Percentiles rank a stretch among this genome's conserved stretches.
Conservation (phyloP, 2,329 filamentous ascomycete species). For the Volutella citrinella region DNA sequence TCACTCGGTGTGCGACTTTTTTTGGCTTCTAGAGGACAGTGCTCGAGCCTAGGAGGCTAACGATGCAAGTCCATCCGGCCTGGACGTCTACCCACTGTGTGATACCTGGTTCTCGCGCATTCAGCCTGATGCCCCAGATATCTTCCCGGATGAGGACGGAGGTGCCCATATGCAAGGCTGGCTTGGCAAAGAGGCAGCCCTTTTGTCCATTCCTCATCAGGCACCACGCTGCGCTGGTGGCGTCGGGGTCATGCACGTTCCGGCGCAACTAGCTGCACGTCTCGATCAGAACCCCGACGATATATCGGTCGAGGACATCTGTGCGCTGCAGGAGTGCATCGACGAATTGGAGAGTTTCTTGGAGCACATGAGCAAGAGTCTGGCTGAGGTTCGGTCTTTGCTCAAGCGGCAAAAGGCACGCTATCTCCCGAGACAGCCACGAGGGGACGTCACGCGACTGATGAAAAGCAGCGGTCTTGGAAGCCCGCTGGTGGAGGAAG, state of each 20-base stretch:
- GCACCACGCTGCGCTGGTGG: too few species aligned
- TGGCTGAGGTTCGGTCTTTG: slow-evolving; percentile 1
- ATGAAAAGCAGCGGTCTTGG: slow-evolving; percentile 20
- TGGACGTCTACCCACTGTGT: too few species aligned
- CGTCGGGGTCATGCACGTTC: too few species aligned
- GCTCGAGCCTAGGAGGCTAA: neutral
- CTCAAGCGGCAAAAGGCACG: slow-evolving; percentile 8
- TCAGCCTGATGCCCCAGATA: too few species aligned
- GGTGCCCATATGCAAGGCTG: too few species aligned
- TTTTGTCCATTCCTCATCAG: too few species aligned
- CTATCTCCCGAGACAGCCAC: neutral
- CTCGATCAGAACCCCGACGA: too few species aligned
- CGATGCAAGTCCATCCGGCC: too few species aligned
- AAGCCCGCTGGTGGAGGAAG: slow-evolving; percentile 19
- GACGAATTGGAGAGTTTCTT: slow-evolving; percentile 3
- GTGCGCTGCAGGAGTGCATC: slow-evolving; percentile 10
- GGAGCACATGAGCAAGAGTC: slow-evolving; percentile 2
- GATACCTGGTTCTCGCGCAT: too few species aligned
- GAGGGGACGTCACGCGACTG: slow-evolving; percentile 1
- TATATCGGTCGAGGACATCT: slow-evolving; percentile 8
- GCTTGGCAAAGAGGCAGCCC: too few species aligned
- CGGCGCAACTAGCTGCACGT: too few species aligned
- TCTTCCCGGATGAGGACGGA: too few species aligned
- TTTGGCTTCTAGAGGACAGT: slow-evolving; percentile 1
- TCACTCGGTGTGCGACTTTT: neutral